A percentile compares a stretch with the other conserved stretches of the same genome.
Conservation (phyloP, 2,329 filamentous ascomycete species). For the Diaporthe velutina region DNA sequence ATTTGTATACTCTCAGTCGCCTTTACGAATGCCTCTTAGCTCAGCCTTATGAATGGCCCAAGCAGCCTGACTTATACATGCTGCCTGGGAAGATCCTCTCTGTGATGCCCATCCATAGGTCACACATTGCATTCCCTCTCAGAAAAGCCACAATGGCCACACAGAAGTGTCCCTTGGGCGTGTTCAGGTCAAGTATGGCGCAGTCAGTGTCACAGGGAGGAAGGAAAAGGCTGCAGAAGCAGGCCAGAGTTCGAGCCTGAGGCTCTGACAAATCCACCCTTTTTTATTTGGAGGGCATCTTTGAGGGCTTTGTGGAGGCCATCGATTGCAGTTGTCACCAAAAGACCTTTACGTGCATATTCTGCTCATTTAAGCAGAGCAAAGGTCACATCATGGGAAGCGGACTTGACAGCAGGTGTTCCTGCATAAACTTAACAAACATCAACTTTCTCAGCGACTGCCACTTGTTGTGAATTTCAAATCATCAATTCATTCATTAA, state of each 20-base stretch:
- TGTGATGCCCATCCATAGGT: neutral
- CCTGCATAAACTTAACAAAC: neutral
- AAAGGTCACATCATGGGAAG: neutral
- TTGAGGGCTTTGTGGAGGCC: neutral
- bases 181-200: neutral
- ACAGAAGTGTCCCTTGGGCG: no score
- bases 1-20: no score
- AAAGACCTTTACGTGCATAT: neutral
- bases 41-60: no score
- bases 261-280: neutral
- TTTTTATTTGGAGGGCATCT: neutral
- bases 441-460: neutral
- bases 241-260: neutral
- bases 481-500: slow-evolving; percentile 17
- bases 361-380: no score
- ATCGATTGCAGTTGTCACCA: neutral
- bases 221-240: neutral
- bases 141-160: no score
- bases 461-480: neutral
- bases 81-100: neutral
- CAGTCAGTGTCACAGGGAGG: neutral
- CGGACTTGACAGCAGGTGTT: neutral
- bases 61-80: neutral
- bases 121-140: neutral
- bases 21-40: no score